These are phyloP conservation scores for Salix viminalis DNA, from an alignment of 345 rosid genomes.

Conservation along the genomic window DNA sequence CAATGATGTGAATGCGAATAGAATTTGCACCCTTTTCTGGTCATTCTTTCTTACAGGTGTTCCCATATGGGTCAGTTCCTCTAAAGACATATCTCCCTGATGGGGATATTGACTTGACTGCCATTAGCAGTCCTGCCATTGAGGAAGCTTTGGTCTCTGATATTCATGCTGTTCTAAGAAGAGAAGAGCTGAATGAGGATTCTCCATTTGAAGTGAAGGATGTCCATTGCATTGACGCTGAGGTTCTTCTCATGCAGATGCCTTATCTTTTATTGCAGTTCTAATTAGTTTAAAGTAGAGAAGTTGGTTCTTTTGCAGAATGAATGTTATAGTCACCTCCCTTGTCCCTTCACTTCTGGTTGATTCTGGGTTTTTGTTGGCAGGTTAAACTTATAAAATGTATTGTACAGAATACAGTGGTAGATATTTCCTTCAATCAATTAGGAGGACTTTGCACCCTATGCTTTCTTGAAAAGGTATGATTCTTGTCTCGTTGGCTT, in stretches of 20 bases:
- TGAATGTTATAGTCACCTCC: background rate
- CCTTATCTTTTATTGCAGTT: background rate
- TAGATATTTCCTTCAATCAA: constrained; percentile 86
- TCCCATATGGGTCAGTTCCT: constrained; percentile 46
- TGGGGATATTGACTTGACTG: constrained; percentile 91
- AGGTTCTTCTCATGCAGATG: constrained; percentile 35
- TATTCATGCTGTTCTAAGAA: constrained; percentile 43
- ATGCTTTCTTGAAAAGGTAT: constrained; percentile 79
- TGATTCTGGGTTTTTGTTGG: constrained; percentile 18
- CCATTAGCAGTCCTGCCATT: constrained; percentile 13
- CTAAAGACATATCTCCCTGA: constrained; percentile 85
- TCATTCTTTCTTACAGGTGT: constrained; percentile 43
- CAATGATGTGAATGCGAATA: background rate
- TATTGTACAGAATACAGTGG: constrained; percentile 50
- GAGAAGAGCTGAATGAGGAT: constrained; percentile 36
- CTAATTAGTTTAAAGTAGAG: background rate
- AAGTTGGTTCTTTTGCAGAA: background rate
- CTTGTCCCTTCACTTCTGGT: background rate
- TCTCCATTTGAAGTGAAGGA: constrained; percentile 52
- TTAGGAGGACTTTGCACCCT: constrained; percentile 63
- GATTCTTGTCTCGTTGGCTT: background rate
- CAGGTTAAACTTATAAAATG: constrained; percentile 85
- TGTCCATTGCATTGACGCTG: constrained; percentile 67
- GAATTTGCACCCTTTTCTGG: background rate
- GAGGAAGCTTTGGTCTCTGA: constrained; percentile 55